Evolutionary conservation across 2,329 filamentous ascomycete genomes (phyloP).

Genomic region (Hypomyces rosellus): DNA sequence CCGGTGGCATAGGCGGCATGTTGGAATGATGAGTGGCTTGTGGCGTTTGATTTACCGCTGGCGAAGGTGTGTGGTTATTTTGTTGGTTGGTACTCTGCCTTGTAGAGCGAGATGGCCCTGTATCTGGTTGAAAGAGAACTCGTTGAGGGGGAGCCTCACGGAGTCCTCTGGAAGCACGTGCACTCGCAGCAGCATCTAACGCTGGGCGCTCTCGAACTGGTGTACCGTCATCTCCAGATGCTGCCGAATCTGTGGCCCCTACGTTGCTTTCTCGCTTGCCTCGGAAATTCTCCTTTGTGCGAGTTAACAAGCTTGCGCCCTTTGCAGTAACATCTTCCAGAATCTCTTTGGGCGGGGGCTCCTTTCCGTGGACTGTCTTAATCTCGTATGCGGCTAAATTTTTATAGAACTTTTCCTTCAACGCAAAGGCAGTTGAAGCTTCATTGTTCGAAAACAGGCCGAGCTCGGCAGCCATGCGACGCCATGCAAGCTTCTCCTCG

Average conservation of each 20-base stretch:
- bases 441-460: slow-evolving; percentile 69
- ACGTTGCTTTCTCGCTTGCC: slow-evolving; percentile 42
- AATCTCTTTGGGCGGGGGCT: slow-evolving; percentile 82
- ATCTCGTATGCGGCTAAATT: slow-evolving; percentile 86
- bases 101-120: slow-evolving; percentile 55
- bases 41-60: slow-evolving; percentile 21
- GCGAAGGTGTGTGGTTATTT: slow-evolving; percentile 17
- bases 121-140: slow-evolving; percentile 79
- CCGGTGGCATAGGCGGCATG: slow-evolving; percentile 25
- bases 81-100: slow-evolving; percentile 50
- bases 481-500: slow-evolving; percentile 80
- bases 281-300: slow-evolving; percentile 71
- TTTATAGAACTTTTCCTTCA: slow-evolving; percentile 87
- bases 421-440: slow-evolving; percentile 74
- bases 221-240: slow-evolving; percentile 54
- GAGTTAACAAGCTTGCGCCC: slow-evolving; percentile 69
- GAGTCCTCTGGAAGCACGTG: slow-evolving; percentile 57
- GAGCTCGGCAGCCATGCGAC: slow-evolving; percentile 69
- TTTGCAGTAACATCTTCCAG: slow-evolving; percentile 83
- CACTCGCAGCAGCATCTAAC: slow-evolving; percentile 47
- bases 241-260: slow-evolving; percentile 50
- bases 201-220: slow-evolving; percentile 48
- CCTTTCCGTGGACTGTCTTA: slow-evolving; percentile 65
- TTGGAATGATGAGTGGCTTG: slow-evolving; percentile 27
- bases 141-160: slow-evolving; percentile 80